Percentiles rank a stretch among this genome's conserved stretches.
These are phyloP conservation scores for Barnettozyma sucrosica DNA, from an alignment of 805 yeast genomes.

Conservation along the genomic window DNA sequence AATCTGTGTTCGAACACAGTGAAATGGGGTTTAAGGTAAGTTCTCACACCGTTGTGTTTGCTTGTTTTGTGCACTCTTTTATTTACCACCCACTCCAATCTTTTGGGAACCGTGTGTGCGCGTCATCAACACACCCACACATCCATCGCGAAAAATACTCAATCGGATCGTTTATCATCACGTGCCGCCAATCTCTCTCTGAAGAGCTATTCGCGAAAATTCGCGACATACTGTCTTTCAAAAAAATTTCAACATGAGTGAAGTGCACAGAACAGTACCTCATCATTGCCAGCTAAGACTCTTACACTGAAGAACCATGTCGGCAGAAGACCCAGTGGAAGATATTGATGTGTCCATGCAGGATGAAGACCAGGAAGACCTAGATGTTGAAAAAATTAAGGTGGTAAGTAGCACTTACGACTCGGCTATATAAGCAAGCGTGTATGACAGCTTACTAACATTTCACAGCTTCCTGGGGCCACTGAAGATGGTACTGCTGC, in stretches of 20 bases:
- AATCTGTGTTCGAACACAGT: background rate
- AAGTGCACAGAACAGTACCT: background rate
- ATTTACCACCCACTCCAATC: background rate
- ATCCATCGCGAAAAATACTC: background rate
- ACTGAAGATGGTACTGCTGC: slow-evolving; percentile 93
- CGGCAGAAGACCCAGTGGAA: slow-evolving; percentile 19
- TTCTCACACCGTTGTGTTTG: background rate
- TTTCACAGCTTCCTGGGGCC: slow-evolving; percentile 61
- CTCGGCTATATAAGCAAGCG: background rate
- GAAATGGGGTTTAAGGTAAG: background rate
- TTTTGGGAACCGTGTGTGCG: background rate
- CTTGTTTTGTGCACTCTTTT: background rate
- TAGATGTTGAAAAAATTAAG: slow-evolving; percentile 24
- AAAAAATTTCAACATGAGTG: background rate
- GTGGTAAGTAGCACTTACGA: slow-evolving; percentile 9
- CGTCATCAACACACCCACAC: background rate
- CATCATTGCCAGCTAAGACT: slow-evolving; percentile 1
- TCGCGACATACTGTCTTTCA: background rate
- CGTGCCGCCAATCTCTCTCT: too few species aligned
- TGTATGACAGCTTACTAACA: slow-evolving; percentile 1
- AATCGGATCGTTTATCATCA: background rate
- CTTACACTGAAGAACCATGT: slow-evolving; percentile 10
- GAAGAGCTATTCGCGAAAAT: background rate
- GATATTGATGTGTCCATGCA: slow-evolving; percentile 26
- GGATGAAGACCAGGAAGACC: slow-evolving; percentile 21